Conservation (phyloP, 192 early-diverging fungal species). For the Gonapodya sp. region DNA sequence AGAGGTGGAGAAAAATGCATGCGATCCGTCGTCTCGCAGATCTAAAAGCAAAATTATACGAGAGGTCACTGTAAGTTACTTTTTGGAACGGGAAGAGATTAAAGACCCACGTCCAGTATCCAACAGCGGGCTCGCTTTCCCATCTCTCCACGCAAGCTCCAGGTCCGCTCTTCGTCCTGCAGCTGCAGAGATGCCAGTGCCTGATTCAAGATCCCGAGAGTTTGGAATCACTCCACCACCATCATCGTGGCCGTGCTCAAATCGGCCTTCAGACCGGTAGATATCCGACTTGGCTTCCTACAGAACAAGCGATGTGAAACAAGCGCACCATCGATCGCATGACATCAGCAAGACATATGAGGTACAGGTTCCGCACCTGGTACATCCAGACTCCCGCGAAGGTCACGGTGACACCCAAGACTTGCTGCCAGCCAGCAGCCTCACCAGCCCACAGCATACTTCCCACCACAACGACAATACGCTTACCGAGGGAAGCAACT, state of each 20-base stretch:
- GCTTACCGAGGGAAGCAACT: conserved; percentile 74
- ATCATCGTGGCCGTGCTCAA: not conserved
- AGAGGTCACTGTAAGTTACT: no score
- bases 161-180: not conserved
- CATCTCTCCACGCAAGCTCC: not conserved
- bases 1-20: not conserved
- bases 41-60: not conserved
- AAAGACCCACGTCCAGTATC: not conserved
- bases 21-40: not conserved
- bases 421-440: conserved; percentile 53
- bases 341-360: no score
- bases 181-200: not conserved
- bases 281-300: not conserved
- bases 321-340: no score
- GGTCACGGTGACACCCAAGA: conserved; percentile 63
- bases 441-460: conserved; percentile 77
- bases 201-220: not conserved
- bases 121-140: not conserved
- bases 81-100: not conserved
- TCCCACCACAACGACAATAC: conserved; percentile 82
- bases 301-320: not conserved
- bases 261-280: not conserved
- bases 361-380: conserved; percentile 31
- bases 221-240: not conserved
- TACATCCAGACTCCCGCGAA: conserved; percentile 80